phyloP scores from a whole-genome alignment of 345 rosid genomes.

The Cardiospermum halicacabum region DNA sequence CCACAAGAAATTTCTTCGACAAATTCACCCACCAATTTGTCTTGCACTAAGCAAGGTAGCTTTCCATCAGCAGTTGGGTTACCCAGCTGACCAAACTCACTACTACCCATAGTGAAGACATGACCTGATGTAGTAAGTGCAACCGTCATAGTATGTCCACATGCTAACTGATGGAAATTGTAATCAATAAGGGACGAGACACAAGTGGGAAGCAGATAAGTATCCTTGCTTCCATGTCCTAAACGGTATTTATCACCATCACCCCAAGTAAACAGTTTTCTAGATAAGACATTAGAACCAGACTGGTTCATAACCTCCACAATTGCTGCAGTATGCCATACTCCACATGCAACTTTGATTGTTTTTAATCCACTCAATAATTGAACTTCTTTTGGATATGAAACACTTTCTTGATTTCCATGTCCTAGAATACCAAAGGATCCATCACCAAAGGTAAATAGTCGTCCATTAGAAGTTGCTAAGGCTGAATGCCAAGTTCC shows the following conservation, averaged over 20 bases:
- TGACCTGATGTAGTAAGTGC: conserved; percentile 97
- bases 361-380: conserved; percentile 63
- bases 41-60: conserved; percentile 74
- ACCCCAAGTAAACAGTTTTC: conserved; percentile 95
- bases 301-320: conserved; percentile 72
- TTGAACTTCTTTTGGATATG: conserved; percentile 78
- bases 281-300: conserved; percentile 45
- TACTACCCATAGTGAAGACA: conserved; percentile 84
- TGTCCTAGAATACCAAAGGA: conserved; percentile 86
- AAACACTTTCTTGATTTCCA: conserved; percentile 71
- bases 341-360: conserved; percentile 83
- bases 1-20: conserved; percentile 94
- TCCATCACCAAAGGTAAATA: conserved; percentile 95
- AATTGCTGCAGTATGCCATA: conserved; percentile 96
- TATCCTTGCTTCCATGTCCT: conserved; percentile 90
- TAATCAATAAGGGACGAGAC: conserved; percentile 85
- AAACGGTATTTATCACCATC: conserved; percentile 85
- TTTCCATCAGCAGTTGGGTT: conserved; percentile 66
- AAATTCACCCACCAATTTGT: conserved; percentile 81
- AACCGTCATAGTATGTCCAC: conserved; percentile 78
- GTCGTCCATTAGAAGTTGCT: conserved; percentile 75
- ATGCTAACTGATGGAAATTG: conserved; percentile 82
- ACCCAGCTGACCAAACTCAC: conserved; percentile 75
- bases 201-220: conserved; percentile 75
- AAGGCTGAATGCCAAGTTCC: conserved; percentile 96